phyloP scores from a whole-genome alignment of 495 filamentous ascomycete species.

The Hypoxylon intermedium region DNA sequence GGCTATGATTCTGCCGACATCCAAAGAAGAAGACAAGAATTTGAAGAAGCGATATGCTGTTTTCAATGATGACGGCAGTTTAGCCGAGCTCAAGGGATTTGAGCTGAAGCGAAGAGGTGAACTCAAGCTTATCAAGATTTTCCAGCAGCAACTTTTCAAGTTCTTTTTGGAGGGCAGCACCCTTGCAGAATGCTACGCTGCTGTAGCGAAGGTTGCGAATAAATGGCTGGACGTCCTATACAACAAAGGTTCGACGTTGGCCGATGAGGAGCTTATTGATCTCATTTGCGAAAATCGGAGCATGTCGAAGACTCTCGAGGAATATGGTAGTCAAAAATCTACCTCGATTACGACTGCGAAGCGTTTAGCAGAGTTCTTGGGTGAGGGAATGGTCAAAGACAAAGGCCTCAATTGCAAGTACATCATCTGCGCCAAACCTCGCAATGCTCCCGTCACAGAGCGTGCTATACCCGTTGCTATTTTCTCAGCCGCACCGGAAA shows the following conservation, averaged over 20 bases:
- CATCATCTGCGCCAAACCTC: conserved; percentile 89
- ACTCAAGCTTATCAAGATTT: conserved; percentile 99
- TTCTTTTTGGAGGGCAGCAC: conserved; percentile 94
- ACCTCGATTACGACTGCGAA: conserved; percentile 98
- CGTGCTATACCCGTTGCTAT: conserved; percentile 94
- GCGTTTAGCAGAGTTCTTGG: conserved; percentile 92
- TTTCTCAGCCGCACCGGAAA: conserved; percentile 87
- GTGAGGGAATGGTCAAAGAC: conserved; percentile 98
- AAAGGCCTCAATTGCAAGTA: conserved; percentile 99
- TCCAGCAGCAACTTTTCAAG: conserved; percentile 98
- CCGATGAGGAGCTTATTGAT: conserved; percentile 96
- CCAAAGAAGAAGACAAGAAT: conserved; percentile 98
- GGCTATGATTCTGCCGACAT: conserved; percentile 97
- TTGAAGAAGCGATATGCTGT: conserved; percentile 99
- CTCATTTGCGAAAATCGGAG: conserved; percentile 98
- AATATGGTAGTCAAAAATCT: conserved; percentile 94
- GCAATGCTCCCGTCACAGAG: conserved; percentile 90
- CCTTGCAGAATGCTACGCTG: conserved; percentile 84
- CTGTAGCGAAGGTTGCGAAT: conserved; percentile 95
- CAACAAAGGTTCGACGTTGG: conserved; percentile 81
- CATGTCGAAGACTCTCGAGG: conserved; percentile 95
- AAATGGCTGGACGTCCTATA: conserved; percentile 94
- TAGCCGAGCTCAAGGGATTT: conserved; percentile 98
- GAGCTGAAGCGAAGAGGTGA: conserved; percentile 98
- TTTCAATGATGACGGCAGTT: conserved; percentile 95